These are phyloP conservation scores for Fraxinus nigra DNA, from an alignment of 305 asterid species.

Conservation along the genomic window DNA sequence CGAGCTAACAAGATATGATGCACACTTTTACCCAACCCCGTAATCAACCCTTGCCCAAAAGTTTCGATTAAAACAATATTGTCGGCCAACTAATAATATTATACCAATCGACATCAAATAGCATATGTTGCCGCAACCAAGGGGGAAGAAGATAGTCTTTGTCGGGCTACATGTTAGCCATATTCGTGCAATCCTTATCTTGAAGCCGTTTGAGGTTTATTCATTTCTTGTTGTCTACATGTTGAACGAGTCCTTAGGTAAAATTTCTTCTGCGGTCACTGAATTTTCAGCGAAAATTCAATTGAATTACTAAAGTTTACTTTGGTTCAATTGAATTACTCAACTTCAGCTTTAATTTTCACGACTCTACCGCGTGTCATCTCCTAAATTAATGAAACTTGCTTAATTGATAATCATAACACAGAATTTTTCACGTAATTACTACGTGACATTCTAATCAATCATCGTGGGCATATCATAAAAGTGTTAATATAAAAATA, in stretches of 20 bases:
- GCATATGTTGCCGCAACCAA: background rate
- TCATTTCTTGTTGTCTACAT: background rate
- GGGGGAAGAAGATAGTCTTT: background rate
- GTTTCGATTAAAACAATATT: background rate
- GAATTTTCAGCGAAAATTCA: background rate
- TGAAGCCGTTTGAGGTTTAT: background rate
- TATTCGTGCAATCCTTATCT: background rate
- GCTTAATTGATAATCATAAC: no score
- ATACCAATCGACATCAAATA: background rate
- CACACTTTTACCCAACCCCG: background rate
- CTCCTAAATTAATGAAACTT: no score
- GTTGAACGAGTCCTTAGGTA: background rate
- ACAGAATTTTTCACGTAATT: no score
- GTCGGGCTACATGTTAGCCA: background rate
- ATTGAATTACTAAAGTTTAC: background rate
- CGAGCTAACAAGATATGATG: background rate
- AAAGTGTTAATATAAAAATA: no score
- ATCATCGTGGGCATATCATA: no score
- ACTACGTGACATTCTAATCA: no score
- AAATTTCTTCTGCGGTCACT: background rate
- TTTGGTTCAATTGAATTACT: background rate
- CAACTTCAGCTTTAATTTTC: background rate
- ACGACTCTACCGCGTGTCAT: background rate
- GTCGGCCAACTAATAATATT: background rate
- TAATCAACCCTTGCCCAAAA: background rate